Percentiles rank a stretch among this genome's conserved stretches.
phyloP scores from a whole-genome alignment of 352 stramenopile genomes.

The Pythium scleroteichum region DNA sequence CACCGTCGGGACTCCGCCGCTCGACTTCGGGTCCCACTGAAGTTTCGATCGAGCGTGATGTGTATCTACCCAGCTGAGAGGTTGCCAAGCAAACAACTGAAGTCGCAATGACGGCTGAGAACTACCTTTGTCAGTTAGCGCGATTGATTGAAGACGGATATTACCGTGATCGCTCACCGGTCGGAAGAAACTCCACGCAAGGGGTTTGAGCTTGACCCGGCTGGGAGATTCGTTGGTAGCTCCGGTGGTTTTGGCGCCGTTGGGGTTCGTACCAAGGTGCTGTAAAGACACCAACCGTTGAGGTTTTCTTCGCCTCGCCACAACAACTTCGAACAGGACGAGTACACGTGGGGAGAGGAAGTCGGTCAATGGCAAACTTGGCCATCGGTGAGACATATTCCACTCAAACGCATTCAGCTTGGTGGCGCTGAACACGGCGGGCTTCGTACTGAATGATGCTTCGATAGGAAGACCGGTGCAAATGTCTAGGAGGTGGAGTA shows the following conservation, averaged over 20 bases:
- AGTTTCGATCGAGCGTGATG: conserved; percentile 59
- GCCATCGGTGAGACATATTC: conserved; percentile 23
- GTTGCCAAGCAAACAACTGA: conserved; percentile 59
- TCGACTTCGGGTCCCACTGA: conserved; percentile 30
- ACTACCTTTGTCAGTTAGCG: neutral
- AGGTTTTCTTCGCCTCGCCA: conserved; percentile 22
- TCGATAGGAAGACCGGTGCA: conserved; percentile 50
- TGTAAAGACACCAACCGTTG: neutral
- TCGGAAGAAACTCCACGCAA: conserved; percentile 70
- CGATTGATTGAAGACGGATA: conserved; percentile 35
- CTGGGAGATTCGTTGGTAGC: neutral
- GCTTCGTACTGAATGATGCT: conserved; percentile 25
- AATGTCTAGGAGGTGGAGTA: conserved; percentile 49
- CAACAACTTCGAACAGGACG: conserved; percentile 60
- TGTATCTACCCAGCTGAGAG: conserved; percentile 62
- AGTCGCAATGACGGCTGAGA: conserved; percentile 29
- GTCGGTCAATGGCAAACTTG: conserved; percentile 16
- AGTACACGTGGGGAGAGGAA: conserved; percentile 44
- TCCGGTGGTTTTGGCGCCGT: neutral
- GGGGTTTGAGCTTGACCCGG: conserved; percentile 14
- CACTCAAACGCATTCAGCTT: conserved; percentile 44
- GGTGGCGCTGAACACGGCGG: conserved; percentile 8
- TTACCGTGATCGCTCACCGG: conserved; percentile 48
- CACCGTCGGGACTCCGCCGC: conserved; percentile 40
- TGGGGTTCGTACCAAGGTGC: neutral